These are phyloP conservation scores for Tetrapisispora namnaoensis DNA, from an alignment of 805 yeast genomes.

Conservation along the genomic window DNA sequence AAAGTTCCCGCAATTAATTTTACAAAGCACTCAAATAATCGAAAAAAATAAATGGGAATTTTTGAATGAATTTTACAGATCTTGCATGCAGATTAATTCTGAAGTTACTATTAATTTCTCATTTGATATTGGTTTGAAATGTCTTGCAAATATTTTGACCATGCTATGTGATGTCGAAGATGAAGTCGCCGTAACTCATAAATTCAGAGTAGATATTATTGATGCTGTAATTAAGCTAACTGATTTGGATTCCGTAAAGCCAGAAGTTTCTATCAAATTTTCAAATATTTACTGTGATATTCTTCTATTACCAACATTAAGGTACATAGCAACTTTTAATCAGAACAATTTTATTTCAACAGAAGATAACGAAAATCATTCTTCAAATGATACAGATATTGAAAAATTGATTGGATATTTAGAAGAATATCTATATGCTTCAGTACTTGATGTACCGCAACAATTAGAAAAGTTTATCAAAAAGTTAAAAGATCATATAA, in stretches of 20 bases:
- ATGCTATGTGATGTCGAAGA: slow-evolving; percentile 4
- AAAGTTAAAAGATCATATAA: slow-evolving; percentile 5
- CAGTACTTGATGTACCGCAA: slow-evolving; percentile 9
- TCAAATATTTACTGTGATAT: slow-evolving; percentile 15
- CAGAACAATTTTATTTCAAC: background rate
- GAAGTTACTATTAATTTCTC: slow-evolving; percentile 19
- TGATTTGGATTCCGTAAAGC: slow-evolving; percentile 10
- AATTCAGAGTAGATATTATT: slow-evolving; percentile 7
- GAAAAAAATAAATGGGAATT: slow-evolving; percentile 6
- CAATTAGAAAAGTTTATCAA: slow-evolving; percentile 16
- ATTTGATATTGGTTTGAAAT: slow-evolving; percentile 16
- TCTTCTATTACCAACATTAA: slow-evolving; percentile 16
- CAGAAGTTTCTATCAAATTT: slow-evolving; percentile 12
- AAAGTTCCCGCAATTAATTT: slow-evolving; percentile 28
- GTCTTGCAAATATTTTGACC: slow-evolving; percentile 14
- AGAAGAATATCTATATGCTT: slow-evolving; percentile 11
- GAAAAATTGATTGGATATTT: slow-evolving; percentile 6
- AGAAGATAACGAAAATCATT: background rate
- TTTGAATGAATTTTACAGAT: slow-evolving; percentile 9
- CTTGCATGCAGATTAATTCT: slow-evolving; percentile 18
- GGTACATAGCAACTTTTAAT: slow-evolving; percentile 6
- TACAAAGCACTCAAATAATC: slow-evolving; percentile 5
- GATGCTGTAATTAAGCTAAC: slow-evolving; percentile 15
- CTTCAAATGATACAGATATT: background rate
- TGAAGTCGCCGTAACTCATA: background rate